phyloP scores from a whole-genome alignment of 179 eudicot genomes.

The Sideroxylon spinosum region DNA sequence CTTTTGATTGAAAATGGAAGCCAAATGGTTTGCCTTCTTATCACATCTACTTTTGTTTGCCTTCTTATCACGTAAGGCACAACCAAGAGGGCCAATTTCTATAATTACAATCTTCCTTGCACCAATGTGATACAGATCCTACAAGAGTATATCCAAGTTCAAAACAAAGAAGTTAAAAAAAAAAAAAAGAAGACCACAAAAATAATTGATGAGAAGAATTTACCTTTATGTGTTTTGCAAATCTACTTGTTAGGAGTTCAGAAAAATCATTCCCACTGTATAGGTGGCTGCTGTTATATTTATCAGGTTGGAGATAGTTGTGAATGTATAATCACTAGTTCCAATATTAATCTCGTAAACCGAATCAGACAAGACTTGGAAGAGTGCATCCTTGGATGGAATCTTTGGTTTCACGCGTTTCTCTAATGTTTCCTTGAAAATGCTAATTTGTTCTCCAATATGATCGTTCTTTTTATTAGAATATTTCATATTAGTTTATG shows the following conservation, averaged over 20 bases:
- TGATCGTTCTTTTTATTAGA: not conserved
- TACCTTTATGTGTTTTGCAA: not conserved
- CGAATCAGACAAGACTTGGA: not conserved
- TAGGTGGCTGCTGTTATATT: slow-evolving; percentile 1
- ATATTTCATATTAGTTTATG: no score
- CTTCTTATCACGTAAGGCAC: slow-evolving; percentile 1
- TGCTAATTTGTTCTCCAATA: not conserved
- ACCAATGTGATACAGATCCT: slow-evolving; percentile 14
- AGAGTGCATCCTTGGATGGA: not conserved
- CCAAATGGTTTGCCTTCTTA: not conserved
- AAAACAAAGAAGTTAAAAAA: not conserved
- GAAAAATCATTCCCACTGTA: not conserved
- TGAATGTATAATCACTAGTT: slow-evolving; percentile 12
- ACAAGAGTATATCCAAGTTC: not conserved
- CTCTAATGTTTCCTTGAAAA: not conserved
- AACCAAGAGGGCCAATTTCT: slow-evolving; percentile 16
- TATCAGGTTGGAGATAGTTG: slow-evolving; percentile 3
- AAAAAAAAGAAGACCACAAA: not conserved
- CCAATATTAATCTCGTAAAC: slow-evolving; percentile 4
- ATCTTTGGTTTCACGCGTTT: not conserved
- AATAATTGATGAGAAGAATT: not conserved
- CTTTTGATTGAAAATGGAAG: not conserved
- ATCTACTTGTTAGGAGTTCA: not conserved
- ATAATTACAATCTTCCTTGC: slow-evolving; percentile 11
- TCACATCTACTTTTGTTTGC: slow-evolving; percentile 13